A percentile compares a stretch with the other conserved stretches of the same genome.
phyloP scores from a whole-genome alignment of 495 filamentous ascomycete genomes.

The Sordaria brevicollis region DNA sequence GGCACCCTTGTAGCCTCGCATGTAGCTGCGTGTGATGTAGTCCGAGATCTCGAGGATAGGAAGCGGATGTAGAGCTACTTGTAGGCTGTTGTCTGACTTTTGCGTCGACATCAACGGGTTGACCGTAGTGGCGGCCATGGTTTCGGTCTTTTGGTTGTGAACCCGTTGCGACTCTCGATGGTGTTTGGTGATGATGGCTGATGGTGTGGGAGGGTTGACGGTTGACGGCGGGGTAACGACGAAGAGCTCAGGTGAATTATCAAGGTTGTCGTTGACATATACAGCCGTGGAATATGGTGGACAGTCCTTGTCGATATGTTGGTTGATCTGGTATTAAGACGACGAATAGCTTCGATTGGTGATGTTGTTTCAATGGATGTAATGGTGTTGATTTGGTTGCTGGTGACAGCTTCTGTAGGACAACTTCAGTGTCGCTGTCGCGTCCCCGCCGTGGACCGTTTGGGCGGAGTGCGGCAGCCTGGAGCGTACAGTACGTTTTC shows the following conservation, averaged over 20 bases:
- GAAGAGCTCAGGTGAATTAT: not conserved
- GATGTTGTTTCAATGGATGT: not conserved
- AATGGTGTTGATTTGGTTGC: not conserved
- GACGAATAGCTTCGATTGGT: no score
- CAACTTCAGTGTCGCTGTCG: not conserved
- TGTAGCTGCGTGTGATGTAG: constrained; percentile 82
- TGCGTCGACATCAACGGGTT: constrained; percentile 35
- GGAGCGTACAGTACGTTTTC: not conserved
- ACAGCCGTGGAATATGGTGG: not conserved
- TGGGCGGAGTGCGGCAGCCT: not conserved
- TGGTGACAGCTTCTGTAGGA: not conserved
- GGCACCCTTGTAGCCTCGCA: constrained; percentile 61
- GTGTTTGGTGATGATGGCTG: not conserved
- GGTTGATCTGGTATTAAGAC: not conserved
- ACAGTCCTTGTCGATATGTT: not conserved
- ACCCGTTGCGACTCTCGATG: not conserved
- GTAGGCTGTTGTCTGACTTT: constrained; percentile 62
- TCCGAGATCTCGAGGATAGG: constrained; percentile 94
- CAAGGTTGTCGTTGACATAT: not conserved
- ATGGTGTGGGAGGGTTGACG: not conserved
- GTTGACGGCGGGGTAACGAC: not conserved
- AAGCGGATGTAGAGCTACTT: constrained; percentile 83
- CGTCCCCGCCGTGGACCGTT: not conserved
- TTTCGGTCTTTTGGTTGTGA: not conserved
- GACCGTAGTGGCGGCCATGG: constrained; percentile 9